Conservation (phyloP, 1,284 basidiomycete genomes). For the Hemileia vastatrix region DNA sequence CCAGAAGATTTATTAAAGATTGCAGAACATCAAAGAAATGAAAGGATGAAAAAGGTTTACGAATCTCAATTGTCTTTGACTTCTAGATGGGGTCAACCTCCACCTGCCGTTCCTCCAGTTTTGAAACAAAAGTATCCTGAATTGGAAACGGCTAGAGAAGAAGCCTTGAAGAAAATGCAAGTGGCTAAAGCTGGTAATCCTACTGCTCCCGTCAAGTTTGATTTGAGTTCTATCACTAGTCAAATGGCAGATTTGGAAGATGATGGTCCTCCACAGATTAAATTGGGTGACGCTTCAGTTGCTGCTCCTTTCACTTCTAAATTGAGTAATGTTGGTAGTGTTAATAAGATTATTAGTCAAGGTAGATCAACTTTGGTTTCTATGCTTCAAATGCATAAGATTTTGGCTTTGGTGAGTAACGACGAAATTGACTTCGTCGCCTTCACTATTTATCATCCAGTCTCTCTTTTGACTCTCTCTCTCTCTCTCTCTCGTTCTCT, state of each 20-base stretch:
- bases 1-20: slow-evolving; percentile 40
- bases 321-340: slow-evolving; percentile 33
- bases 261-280: slow-evolving; percentile 43
- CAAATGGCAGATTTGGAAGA: slow-evolving; percentile 39
- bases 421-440: too few species aligned
- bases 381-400: slow-evolving; percentile 45
- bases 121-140: slow-evolving; percentile 54
- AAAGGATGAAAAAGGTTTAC: slow-evolving; percentile 43
- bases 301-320: slow-evolving; percentile 43
- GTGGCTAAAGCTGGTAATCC: slow-evolving; percentile 30
- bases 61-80: slow-evolving; percentile 38
- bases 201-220: too few species aligned
- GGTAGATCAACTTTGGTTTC: slow-evolving; percentile 42
- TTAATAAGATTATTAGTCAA: slow-evolving; percentile 39
- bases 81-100: slow-evolving; percentile 35
- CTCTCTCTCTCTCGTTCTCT: too few species aligned
- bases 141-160: slow-evolving; percentile 79
- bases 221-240: slow-evolving; percentile 36
- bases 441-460: too few species aligned
- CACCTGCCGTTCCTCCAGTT: slow-evolving; percentile 37
- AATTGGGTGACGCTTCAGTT: slow-evolving; percentile 40
- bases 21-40: slow-evolving; percentile 39
- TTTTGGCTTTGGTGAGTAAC: too few species aligned
- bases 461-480: too few species aligned
- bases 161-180: slow-evolving; percentile 47